Evolutionary conservation across 495 filamentous ascomycete species (phyloP).

Genomic region (Pyrenula massariospora): DNA sequence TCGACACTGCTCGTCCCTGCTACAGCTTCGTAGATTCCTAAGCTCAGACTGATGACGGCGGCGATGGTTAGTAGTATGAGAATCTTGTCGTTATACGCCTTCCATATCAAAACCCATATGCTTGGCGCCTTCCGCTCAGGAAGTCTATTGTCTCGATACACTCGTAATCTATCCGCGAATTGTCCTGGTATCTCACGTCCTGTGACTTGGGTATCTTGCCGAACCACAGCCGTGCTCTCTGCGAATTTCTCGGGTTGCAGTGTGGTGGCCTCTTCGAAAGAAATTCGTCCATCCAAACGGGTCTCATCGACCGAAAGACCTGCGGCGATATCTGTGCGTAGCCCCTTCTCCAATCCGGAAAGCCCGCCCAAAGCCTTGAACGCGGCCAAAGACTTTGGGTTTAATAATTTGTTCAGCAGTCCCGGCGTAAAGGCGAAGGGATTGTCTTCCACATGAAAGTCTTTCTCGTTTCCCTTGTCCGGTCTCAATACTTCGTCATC

Average conservation of each 20-base stretch:
- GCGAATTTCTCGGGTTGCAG: neutral
- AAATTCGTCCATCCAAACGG: slow-evolving; percentile 40
- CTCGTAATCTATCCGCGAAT: slow-evolving; percentile 56
- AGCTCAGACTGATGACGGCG: slow-evolving; percentile 58
- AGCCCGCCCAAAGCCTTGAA: slow-evolving; percentile 60
- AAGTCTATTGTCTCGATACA: slow-evolving; percentile 63
- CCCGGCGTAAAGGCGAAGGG: slow-evolving; percentile 62
- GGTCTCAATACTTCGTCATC: slow-evolving; percentile 51
- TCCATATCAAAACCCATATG: slow-evolving; percentile 67
- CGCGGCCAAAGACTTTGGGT: slow-evolving; percentile 63
- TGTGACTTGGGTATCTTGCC: neutral
- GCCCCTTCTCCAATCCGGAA: slow-evolving; percentile 51
- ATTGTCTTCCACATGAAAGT: slow-evolving; percentile 55
- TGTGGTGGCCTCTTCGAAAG: slow-evolving; percentile 46
- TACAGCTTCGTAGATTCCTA: slow-evolving; percentile 57
- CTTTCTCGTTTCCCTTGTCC: slow-evolving; percentile 50
- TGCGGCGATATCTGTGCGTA: slow-evolving; percentile 50
- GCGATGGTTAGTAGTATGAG: slow-evolving; percentile 63
- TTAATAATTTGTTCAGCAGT: slow-evolving; percentile 61
- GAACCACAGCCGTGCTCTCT: neutral
- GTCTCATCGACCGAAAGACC: slow-evolving; percentile 59
- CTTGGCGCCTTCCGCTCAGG: slow-evolving; percentile 64
- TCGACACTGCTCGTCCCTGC: slow-evolving; percentile 42
- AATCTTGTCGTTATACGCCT: slow-evolving; percentile 79
- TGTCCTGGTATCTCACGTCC: slow-evolving; percentile 10